Percentiles rank a stretch among this genome's conserved stretches.
phyloP scores from a whole-genome alignment of 257 asterid species.

The Sherardia arvensis region DNA sequence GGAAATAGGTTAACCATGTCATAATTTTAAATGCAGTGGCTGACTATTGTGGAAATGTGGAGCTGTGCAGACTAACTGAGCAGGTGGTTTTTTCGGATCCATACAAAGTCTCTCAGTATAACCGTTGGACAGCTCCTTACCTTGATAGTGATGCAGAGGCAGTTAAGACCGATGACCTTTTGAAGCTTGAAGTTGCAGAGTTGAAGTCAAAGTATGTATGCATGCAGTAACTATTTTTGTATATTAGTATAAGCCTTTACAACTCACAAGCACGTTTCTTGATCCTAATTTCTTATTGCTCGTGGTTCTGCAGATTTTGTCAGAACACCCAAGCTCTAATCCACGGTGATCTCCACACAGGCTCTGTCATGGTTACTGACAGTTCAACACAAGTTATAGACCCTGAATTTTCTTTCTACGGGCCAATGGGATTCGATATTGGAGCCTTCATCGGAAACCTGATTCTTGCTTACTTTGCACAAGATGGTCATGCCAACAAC shows the following conservation, averaged over 20 bases:
- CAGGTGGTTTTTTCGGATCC: conserved; percentile 96
- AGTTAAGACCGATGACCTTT: conserved; percentile 55
- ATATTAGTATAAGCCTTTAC: background rate
- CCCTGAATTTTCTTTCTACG: conserved; percentile 89
- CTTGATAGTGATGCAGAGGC: conserved; percentile 86
- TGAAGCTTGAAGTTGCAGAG: conserved; percentile 89
- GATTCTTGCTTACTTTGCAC: conserved; percentile 80
- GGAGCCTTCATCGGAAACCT: conserved; percentile 94
- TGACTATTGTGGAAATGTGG: conserved; percentile 85
- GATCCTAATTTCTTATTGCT: conserved; percentile 13
- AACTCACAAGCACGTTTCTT: background rate
- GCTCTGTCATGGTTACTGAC: conserved; percentile 83
- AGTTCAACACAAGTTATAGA: conserved; percentile 89
- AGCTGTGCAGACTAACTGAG: conserved; percentile 91
- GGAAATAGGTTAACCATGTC: background rate
- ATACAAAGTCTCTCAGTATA: conserved; percentile 71
- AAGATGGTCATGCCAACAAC: conserved; percentile 76
- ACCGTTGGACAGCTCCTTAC: conserved; percentile 79
- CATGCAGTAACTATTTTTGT: conserved; percentile 3
- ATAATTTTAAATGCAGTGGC: conserved; percentile 58
- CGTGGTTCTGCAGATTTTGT: conserved; percentile 60
- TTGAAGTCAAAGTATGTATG: conserved; percentile 65
- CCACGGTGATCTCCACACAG: conserved; percentile 93
- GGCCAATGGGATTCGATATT: conserved; percentile 88
- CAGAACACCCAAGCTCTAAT: conserved; percentile 95